These are phyloP conservation scores for Myriangium duriaei DNA, from an alignment of 2,329 filamentous ascomycete genomes.

Conservation along the genomic window DNA sequence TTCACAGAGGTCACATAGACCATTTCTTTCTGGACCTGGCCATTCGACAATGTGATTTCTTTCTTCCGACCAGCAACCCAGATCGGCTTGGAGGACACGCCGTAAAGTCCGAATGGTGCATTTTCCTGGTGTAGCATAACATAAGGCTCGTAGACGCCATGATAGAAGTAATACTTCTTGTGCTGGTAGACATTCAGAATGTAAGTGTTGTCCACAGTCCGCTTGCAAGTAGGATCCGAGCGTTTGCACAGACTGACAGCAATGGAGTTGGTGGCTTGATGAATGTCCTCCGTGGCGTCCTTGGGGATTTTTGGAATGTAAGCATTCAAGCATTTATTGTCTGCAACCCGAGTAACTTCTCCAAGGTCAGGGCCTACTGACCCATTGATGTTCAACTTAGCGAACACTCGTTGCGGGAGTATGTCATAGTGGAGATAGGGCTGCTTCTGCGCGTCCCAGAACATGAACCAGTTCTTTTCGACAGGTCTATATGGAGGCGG, in stretches of 20 bases:
- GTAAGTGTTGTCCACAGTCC: constrained; percentile 39
- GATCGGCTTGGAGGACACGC: constrained; percentile 37
- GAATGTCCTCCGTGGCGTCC: constrained; percentile 35
- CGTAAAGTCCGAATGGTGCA: constrained; percentile 39
- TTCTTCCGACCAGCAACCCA: constrained; percentile 42
- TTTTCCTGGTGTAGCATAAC: constrained; percentile 38
- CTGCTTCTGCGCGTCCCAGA: constrained; percentile 40
- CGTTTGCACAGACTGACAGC: constrained; percentile 42
- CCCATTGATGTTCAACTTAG: constrained; percentile 34
- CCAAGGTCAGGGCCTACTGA: constrained; percentile 37
- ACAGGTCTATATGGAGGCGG: constrained; percentile 33
- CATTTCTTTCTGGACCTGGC: constrained; percentile 37
- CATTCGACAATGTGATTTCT: no score
- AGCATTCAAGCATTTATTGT: constrained; percentile 35
- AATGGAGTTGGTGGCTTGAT: constrained; percentile 49
- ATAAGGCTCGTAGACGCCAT: constrained; percentile 45
- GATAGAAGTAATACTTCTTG: constrained; percentile 38
- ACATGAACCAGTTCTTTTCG: constrained; percentile 53
- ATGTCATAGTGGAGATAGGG: constrained; percentile 44
- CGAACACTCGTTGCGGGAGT: constrained; percentile 38
- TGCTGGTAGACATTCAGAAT: constrained; percentile 44
- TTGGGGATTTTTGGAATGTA: constrained; percentile 31
- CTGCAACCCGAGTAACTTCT: constrained; percentile 22
- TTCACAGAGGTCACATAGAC: constrained; percentile 46
- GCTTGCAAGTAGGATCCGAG: constrained; percentile 32